phyloP scores from a whole-genome alignment of 1,284 basidiomycete genomes.

The Apiotrichum veenhuisii region DNA sequence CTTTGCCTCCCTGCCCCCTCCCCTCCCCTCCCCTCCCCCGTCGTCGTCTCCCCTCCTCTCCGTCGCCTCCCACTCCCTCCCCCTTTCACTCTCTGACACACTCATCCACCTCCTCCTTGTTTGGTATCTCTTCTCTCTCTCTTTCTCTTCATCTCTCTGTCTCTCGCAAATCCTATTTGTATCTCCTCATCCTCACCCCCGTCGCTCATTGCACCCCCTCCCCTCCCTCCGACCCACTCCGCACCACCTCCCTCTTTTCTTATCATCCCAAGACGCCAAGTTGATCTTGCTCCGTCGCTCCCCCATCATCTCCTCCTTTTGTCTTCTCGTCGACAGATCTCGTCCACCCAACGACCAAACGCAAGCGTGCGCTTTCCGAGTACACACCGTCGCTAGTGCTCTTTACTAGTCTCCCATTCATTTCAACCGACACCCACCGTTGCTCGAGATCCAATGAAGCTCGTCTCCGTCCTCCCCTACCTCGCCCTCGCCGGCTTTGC shows the following conservation, averaged over 20 bases:
- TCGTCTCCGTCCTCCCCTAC: slow-evolving; percentile 19
- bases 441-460: slow-evolving; percentile 9
- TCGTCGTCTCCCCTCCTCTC: too few species aligned
- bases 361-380: too few species aligned
- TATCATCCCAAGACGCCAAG: not conserved
- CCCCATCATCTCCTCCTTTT: not conserved
- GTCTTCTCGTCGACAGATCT: not conserved
- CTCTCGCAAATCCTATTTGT: not conserved
- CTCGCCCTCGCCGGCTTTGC: slow-evolving; percentile 19
- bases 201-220: not conserved
- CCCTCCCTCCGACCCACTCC: too few species aligned
- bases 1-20: too few species aligned
- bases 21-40: too few species aligned
- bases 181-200: not conserved
- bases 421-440: too few species aligned
- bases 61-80: too few species aligned
- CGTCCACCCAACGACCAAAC: not conserved
- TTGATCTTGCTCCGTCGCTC: not conserved
- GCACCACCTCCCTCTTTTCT: not conserved
- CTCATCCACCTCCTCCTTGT: too few species aligned
- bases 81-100: too few species aligned
- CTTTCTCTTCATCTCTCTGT: not conserved
- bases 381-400: too few species aligned
- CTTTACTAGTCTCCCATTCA: too few species aligned
- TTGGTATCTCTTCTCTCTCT: too few species aligned